phyloP scores from a whole-genome alignment of 768 basidiomycete genomes.

The Trametes coccinea region DNA sequence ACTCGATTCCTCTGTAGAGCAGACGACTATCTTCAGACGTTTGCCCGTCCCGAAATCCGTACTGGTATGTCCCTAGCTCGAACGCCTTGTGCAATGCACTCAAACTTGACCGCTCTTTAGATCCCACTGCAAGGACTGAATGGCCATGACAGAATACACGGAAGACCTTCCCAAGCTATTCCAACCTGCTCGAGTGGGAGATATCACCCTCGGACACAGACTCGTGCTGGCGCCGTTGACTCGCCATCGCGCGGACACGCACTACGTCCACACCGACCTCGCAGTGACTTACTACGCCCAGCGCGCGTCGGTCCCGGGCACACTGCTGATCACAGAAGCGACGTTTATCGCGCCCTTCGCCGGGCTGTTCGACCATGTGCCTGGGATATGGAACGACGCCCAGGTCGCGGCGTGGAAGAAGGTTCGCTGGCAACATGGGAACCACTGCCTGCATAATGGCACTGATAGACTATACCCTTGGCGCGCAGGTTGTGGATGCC shows the following conservation, averaged over 20 bases:
- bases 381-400: slow-evolving; percentile 61
- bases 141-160: too few species aligned
- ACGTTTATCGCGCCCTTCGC: slow-evolving; percentile 51
- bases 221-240: slow-evolving; percentile 54
- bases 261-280: slow-evolving; percentile 37
- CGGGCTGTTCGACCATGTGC: slow-evolving; percentile 46
- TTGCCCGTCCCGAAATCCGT: too few species aligned
- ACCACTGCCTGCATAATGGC: not conserved
- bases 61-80: too few species aligned
- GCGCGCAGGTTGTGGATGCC: slow-evolving; percentile 47
- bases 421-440: slow-evolving; percentile 21
- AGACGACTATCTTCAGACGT: too few species aligned
- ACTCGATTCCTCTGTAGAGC: too few species aligned
- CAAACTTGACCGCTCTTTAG: too few species aligned
- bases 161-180: slow-evolving; percentile 36
- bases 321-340: slow-evolving; percentile 54
- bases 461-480: not conserved
- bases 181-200: slow-evolving; percentile 45
- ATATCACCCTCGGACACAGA: slow-evolving; percentile 43
- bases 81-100: too few species aligned
- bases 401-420: slow-evolving; percentile 53
- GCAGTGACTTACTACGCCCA: slow-evolving; percentile 48
- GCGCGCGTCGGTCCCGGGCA: slow-evolving; percentile 46
- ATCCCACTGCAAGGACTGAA: too few species aligned
- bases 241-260: slow-evolving; percentile 37